These are phyloP conservation scores for Excoecaria cochinchinensis DNA, from an alignment of 345 rosid genomes.

Conservation along the genomic window DNA sequence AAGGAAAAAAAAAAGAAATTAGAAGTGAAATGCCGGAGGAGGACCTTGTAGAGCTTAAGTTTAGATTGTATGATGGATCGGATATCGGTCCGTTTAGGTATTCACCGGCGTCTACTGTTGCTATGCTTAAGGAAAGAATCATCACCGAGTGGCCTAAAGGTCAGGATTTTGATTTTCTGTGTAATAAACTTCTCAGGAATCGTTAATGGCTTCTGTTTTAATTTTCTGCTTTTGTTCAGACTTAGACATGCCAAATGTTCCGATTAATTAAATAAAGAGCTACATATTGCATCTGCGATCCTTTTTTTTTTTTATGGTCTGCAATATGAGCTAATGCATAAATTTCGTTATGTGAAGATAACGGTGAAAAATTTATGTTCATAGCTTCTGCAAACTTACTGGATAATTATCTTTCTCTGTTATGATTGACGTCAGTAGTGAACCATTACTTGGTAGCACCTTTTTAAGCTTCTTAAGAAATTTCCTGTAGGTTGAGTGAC, in stretches of 20 bases:
- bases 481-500: neutral
- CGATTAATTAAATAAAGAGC: neutral
- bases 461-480: neutral
- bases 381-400: neutral
- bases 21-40: conserved; percentile 64
- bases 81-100: conserved; percentile 88
- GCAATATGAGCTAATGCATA: neutral
- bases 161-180: conserved; percentile 14
- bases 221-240: neutral
- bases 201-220: neutral
- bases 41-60: conserved; percentile 78
- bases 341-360: neutral
- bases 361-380: neutral
- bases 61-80: conserved; percentile 87
- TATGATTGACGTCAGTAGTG: neutral
- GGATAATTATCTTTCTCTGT: neutral
- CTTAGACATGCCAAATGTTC: neutral
- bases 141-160: conserved; percentile 93
- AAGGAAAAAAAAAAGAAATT: neutral
- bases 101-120: conserved; percentile 71
- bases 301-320: neutral
- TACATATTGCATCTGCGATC: neutral
- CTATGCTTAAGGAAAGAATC: conserved; percentile 76
- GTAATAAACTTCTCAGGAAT: neutral
- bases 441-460: neutral